Evolutionary conservation across 2,329 filamentous ascomycete species (phyloP), one percentile per base, ranked within the genome.

Genomic region (Ceratocystis cacaofunesta): DNA sequence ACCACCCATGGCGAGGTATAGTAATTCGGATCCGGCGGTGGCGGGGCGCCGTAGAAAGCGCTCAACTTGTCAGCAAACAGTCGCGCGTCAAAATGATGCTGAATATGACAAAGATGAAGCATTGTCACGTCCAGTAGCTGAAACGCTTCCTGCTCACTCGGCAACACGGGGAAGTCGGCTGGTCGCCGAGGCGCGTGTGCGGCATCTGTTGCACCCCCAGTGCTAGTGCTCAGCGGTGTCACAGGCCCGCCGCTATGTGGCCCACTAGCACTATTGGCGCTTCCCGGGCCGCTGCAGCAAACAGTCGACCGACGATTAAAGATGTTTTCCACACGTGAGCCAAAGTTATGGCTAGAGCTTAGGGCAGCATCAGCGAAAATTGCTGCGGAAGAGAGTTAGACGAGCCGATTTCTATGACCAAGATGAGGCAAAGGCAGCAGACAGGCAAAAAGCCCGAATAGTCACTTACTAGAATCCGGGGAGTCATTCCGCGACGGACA

Each of bases 11-110:
- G 66, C 25, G 66, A 65, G n/a, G 63, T 67, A 55, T 65, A 67
- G 50, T 62, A 67, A 12, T 62, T 50, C 19, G 63, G 41, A 22
- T 67, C 60, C 10, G 61, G 41, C 6, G 36, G 62, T 3, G 60
- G 46, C 15, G 48, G 63, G 2, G 63, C 36, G 5, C 58, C 60
- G 22, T 67, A 67, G 28, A 67, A 67, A 5, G 63, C 57, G 22
- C 41, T 48, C 32, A 63, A 19, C 28, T 66, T 63, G 30, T 65
- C 57, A 22, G 67, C 55, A 17, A 30, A 69, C 62, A 70, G 63
- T 25, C 70, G 67, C 1, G 70, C 69, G 22, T 70, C 70, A 58
- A 71, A 69, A 15, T 70, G 70, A 46, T 69, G 70, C 57, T 69
- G 70, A 25, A 70, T 70, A 36, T 71, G 69, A 8, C 68, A 70